These are phyloP conservation scores for Mangifera indica DNA, from an alignment of 345 rosid genomes.

Conservation along the genomic window DNA sequence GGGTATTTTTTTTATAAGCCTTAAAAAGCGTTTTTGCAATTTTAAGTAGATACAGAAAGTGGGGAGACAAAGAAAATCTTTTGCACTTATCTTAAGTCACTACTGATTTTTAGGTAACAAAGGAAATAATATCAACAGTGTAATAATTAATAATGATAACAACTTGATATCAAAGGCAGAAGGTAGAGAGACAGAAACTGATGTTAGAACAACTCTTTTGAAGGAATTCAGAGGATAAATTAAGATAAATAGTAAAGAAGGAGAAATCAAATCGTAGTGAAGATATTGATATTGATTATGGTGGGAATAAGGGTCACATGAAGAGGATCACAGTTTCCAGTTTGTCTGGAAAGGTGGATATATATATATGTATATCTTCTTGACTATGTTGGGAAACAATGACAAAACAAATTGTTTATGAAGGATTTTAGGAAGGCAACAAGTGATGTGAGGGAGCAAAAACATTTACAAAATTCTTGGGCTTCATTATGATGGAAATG, in stretches of 20 bases:
- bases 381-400: conserved; percentile 5
- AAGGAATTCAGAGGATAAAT: background rate
- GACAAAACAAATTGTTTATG: background rate
- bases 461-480: background rate
- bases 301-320: conserved; percentile 4
- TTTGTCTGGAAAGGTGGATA: conserved; percentile 12
- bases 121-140: background rate
- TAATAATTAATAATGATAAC: background rate
- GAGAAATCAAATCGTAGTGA: background rate
- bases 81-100: no score
- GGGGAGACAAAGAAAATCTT: no score
- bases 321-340: conserved; percentile 13
- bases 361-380: background rate
- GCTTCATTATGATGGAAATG: background rate
- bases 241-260: background rate
- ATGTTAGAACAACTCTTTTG: background rate
- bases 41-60: no score
- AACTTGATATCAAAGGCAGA: background rate
- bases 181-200: background rate
- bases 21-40: background rate
- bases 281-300: background rate
- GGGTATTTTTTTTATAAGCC: background rate
- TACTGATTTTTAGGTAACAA: background rate
- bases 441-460: conserved; percentile 4
- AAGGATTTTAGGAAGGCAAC: conserved; percentile 8